Evolutionary conservation across 192 early-diverging fungal species (phyloP).

Genomic region (Gamsiella multidivaricata): DNA sequence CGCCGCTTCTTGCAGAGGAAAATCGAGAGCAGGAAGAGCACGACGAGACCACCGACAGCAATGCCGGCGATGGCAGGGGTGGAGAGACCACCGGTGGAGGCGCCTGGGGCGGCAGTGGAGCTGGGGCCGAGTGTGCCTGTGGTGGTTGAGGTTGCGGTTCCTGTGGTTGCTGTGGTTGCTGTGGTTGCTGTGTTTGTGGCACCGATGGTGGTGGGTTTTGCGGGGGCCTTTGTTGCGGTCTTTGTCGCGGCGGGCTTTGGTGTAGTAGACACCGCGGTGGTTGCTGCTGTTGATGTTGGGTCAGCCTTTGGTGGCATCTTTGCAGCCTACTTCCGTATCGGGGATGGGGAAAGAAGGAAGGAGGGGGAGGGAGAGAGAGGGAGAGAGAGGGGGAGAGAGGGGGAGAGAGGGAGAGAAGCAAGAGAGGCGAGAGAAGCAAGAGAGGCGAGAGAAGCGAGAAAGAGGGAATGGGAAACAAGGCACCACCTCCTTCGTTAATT

Average conservation of each 20-base stretch:
- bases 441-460: neutral
- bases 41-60: slow-evolving; percentile 31
- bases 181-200: slow-evolving; percentile 1
- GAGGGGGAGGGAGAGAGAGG: neutral
- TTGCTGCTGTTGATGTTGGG: no score
- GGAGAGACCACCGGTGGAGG: slow-evolving; percentile 16
- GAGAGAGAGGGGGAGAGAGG: neutral
- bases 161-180: neutral
- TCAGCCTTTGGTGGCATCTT: no score
- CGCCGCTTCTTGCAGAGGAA: slow-evolving; percentile 32
- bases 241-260: no score
- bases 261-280: no score
- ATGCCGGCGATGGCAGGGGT: slow-evolving; percentile 45
- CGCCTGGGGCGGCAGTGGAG: neutral
- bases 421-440: neutral
- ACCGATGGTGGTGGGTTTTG: neutral
- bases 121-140: neutral
- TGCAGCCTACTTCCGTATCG: no score
- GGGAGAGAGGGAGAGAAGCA: neutral
- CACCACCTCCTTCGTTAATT: no score
- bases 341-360: neutral
- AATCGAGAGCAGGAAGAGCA: slow-evolving; percentile 35
- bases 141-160: neutral
- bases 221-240: no score
- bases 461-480: neutral